Evolutionary conservation across 2,329 filamentous ascomycete species (phyloP), one percentile per base, ranked within the genome.

Genomic region (Fusarium siculi): DNA sequence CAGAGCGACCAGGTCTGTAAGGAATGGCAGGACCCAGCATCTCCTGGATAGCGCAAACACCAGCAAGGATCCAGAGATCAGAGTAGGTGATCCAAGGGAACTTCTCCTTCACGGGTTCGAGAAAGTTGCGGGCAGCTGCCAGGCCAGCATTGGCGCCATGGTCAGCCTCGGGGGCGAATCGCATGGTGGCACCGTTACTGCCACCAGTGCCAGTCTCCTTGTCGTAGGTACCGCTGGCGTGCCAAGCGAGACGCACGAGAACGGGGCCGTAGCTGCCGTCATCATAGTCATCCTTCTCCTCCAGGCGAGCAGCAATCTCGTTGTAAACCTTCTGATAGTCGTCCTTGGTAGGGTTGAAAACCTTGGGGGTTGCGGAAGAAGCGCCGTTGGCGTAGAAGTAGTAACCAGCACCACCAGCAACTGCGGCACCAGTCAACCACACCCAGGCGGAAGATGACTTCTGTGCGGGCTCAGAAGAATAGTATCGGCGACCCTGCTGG

Each of bases 241-340:
- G 96, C 96, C 96, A 98, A 70, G 94, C 96, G 76, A 98, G 89
- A 79, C 96, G 91, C 73, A 98, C 85, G 63, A 98, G 87, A 69
- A 98, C 95, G 34, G 96, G 96, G 64, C 95, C 96, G 81, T 97
- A 98, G 86, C 93, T 96, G 77, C 96, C 96, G 82, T 99, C 96
- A 80, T 98, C 96, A 82, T 98, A 98, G 76, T 98, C 93, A 77
- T 96, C 94, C 81, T 97, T 91, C 85, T 98, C 93, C 83, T 96
- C 92, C 62, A 98, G 87, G 69, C 88, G 88, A 80, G 87, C 84
- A 62, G 96, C 95, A 77, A 98, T 91, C 80, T 92, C 92, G 82
- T 98, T 90, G 87, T 98, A 98, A 60, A 98, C 94, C 84, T 93
- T 93, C 87, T 98, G 95, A 87, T 97, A 98, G 84, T 99, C 95